Conservation (phyloP, 1,284 basidiomycete species). For the Phellopilus nigrolimitatus region DNA sequence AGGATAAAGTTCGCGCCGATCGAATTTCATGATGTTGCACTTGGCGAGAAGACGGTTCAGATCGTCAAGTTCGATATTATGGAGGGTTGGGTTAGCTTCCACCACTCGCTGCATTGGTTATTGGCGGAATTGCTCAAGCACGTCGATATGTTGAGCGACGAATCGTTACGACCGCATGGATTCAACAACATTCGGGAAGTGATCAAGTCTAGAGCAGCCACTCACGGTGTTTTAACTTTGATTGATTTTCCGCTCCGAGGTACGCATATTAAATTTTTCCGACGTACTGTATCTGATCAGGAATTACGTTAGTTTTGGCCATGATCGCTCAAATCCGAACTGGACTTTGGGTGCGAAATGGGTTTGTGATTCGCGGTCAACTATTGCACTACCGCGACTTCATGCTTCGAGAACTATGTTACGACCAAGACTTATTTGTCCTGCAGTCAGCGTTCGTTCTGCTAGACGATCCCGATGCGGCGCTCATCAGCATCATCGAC, state of each 20-base stretch:
- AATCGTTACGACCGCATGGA: slow-evolving; percentile 47
- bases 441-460: slow-evolving; percentile 82
- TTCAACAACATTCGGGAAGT: slow-evolving; percentile 54
- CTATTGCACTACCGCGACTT: slow-evolving; percentile 97
- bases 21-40: slow-evolving; percentile 58
- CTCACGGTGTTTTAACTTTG: slow-evolving; percentile 53
- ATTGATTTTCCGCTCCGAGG: slow-evolving; percentile 87
- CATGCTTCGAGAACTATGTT: slow-evolving; percentile 91
- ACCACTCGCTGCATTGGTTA: slow-evolving; percentile 92
- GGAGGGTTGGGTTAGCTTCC: slow-evolving; percentile 87
- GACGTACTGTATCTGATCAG: slow-evolving; percentile 1
- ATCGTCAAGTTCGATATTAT: slow-evolving; percentile 75
- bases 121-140: slow-evolving; percentile 90
- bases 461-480: slow-evolving; percentile 67
- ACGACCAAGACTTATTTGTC: slow-evolving; percentile 94
- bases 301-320: slow-evolving; percentile 56
- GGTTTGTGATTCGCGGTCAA: slow-evolving; percentile 92
- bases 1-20: slow-evolving; percentile 57
- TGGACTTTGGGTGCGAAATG: slow-evolving; percentile 97
- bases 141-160: slow-evolving; percentile 56
- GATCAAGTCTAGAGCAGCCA: slow-evolving; percentile 57
- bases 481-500: slow-evolving; percentile 85
- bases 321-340: slow-evolving; percentile 94
- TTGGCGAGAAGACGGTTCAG: slow-evolving; percentile 55
- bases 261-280: slow-evolving; percentile 33